phyloP scores from a whole-genome alignment of 1,139 yeast genomes.

The Saccharomyces hybrid region DNA sequence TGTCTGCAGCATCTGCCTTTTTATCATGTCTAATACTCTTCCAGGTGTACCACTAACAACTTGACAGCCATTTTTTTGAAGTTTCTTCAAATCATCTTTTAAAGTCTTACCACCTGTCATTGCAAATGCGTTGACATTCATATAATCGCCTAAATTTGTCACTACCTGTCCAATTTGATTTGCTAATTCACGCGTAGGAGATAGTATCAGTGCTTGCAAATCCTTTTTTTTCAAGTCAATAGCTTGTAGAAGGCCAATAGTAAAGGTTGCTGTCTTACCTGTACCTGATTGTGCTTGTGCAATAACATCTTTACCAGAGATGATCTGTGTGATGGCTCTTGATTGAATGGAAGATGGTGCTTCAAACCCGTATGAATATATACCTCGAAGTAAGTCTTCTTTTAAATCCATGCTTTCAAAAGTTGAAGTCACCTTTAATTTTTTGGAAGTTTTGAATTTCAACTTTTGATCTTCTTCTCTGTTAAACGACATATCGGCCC shows the following conservation, averaged over 20 bases:
- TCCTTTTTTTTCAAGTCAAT: constrained; percentile 62
- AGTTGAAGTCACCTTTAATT: constrained; percentile 55
- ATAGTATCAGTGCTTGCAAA: constrained; percentile 72
- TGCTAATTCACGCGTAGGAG: constrained; percentile 96
- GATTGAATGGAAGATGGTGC: constrained; percentile 94
- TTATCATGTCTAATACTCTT: constrained; percentile 79
- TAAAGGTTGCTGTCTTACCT: constrained; percentile 94
- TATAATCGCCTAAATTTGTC: constrained; percentile 74
- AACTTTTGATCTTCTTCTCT: constrained; percentile 50
- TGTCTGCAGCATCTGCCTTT: constrained; percentile 59
- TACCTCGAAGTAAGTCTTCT: constrained; percentile 61
- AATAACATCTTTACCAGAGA: constrained; percentile 82
- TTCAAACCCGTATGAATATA: constrained; percentile 87
- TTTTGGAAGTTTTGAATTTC: constrained; percentile 55
- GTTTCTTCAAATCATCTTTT: constrained; percentile 67
- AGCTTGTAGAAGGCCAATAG: constrained; percentile 82
- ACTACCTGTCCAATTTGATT: constrained; percentile 82
- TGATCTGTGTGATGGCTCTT: constrained; percentile 87
- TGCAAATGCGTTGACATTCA: constrained; percentile 79
- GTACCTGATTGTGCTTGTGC: constrained; percentile 99
- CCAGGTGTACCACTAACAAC: constrained; percentile 97
- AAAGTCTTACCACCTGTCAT: constrained; percentile 89
- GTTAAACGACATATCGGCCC: constrained; percentile 43
- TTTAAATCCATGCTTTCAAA: constrained; percentile 77
- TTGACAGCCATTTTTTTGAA: constrained; percentile 67